phyloP scores from a whole-genome alignment of 768 basidiomycete species.

The Lentinula edodes region DNA sequence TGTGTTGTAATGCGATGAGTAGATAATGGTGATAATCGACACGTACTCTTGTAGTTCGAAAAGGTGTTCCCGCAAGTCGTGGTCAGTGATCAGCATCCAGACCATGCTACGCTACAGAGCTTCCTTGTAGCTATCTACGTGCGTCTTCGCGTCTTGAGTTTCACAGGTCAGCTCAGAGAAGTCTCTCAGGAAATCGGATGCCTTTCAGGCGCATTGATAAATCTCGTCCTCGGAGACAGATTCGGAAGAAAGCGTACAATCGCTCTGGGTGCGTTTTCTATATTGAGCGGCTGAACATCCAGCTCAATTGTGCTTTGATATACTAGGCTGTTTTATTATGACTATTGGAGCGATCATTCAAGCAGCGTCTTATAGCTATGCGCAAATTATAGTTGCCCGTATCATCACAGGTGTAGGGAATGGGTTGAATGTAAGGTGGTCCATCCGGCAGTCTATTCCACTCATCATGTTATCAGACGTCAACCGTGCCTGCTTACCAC shows the following conservation, averaged over 20 bases:
- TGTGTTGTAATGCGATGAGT: too few species aligned
- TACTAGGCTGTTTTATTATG: constrained; percentile 32
- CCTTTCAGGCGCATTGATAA: constrained; percentile 56
- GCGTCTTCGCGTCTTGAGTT: constrained; percentile 10
- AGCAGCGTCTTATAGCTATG: constrained; percentile 48
- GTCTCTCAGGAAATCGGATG: constrained; percentile 54
- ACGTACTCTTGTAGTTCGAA: constrained; percentile 38
- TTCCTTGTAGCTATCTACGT: constrained; percentile 58
- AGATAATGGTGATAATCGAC: background rate
- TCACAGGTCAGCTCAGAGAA: background rate
- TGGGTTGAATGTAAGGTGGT: constrained; percentile 44
- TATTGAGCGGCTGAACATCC: background rate
- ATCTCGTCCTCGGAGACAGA: constrained; percentile 53
- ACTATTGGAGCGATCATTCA: constrained; percentile 60
- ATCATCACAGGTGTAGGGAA: constrained; percentile 62
- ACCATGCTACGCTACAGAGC: constrained; percentile 49
- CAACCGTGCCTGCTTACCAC: constrained; percentile 60
- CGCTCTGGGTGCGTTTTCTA: constrained; percentile 38
- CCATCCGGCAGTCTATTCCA: background rate
- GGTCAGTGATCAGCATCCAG: constrained; percentile 14
- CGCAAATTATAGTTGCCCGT: constrained; percentile 58
- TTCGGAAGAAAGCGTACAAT: constrained; percentile 58
- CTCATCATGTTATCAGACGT: constrained; percentile 34
- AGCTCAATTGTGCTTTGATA: background rate
- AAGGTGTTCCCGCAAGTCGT: constrained; percentile 45